These are phyloP conservation scores for Penicillium sp. DNA, from an alignment of 2,329 filamentous ascomycete genomes.

Conservation along the genomic window DNA sequence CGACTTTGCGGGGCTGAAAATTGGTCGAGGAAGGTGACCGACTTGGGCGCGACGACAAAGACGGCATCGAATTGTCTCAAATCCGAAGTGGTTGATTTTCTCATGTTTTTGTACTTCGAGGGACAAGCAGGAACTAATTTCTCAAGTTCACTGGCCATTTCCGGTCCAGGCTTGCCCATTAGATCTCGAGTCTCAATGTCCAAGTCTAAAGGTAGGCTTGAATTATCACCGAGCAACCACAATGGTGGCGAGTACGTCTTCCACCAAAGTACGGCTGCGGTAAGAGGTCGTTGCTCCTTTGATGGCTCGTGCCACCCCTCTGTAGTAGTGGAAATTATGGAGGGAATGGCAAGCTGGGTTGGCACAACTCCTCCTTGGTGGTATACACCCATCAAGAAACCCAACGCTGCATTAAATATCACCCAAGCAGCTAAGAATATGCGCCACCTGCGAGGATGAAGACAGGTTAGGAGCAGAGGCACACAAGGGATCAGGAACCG, in stretches of 20 bases:
- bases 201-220: constrained; percentile 36
- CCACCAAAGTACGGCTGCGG: constrained; percentile 57
- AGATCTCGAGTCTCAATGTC: constrained; percentile 51
- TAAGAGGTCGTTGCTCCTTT: constrained; percentile 18
- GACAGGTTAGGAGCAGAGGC: constrained; percentile 56
- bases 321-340: constrained; percentile 38
- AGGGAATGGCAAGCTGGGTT: constrained; percentile 52
- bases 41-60: constrained; percentile 53
- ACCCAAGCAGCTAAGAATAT: constrained; percentile 53
- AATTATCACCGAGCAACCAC: constrained; percentile 53
- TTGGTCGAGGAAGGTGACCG: constrained; percentile 48
- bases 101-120: constrained; percentile 22
- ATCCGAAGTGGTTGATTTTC: not conserved
- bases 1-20: constrained; percentile 30
- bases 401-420: constrained; percentile 55
- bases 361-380: constrained; percentile 60
- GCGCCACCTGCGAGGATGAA: constrained; percentile 47
- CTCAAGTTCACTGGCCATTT: constrained; percentile 47
- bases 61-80: constrained; percentile 29
- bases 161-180: constrained; percentile 52
- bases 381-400: constrained; percentile 57
- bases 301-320: constrained; percentile 11
- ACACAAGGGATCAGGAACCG: constrained; percentile 58
- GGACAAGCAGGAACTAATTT: constrained; percentile 38
- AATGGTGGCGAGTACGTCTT: constrained; percentile 59